These are phyloP conservation scores for Gleditsia sinensis DNA, from an alignment of 306 rosid genomes.

Conservation along the genomic window DNA sequence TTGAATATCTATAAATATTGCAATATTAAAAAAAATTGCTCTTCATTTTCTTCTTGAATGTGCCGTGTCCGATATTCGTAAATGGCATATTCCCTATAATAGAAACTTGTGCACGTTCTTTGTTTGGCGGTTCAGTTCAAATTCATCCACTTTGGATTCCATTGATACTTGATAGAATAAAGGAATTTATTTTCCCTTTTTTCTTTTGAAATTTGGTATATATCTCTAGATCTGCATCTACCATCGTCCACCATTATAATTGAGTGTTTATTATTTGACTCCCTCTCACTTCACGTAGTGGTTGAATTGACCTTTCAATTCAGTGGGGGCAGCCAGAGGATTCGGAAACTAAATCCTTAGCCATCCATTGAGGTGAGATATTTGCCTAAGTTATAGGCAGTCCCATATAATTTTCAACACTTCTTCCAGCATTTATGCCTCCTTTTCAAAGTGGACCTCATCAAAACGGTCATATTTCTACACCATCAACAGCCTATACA, in stretches of 20 bases:
- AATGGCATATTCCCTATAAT: not conserved
- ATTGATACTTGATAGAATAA: not conserved
- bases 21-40: too few relatives aligned
- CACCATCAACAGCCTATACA: slow-evolving; percentile 21
- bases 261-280: not conserved
- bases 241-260: not conserved
- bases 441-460: slow-evolving; percentile 31
- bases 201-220: not conserved
- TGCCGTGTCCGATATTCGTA: too few relatives aligned
- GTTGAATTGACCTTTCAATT: slow-evolving; percentile 10
- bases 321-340: not conserved
- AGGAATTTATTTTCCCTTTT: not conserved
- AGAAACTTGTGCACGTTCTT: not conserved
- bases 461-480: slow-evolving; percentile 25
- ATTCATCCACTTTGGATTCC: not conserved
- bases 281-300: not conserved
- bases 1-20: too few relatives aligned
- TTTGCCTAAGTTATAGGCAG: not conserved
- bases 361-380: slow-evolving; percentile 31
- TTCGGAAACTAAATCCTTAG: slow-evolving; percentile 10
- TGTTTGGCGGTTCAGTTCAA: not conserved
- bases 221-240: not conserved
- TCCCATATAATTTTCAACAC: not conserved
- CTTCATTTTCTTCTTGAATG: too few relatives aligned
- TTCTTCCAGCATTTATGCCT: slow-evolving; percentile 14